Evolutionary conservation across 2,329 filamentous ascomycete genomes (phyloP).

Genomic region (Alternaria triticina): DNA sequence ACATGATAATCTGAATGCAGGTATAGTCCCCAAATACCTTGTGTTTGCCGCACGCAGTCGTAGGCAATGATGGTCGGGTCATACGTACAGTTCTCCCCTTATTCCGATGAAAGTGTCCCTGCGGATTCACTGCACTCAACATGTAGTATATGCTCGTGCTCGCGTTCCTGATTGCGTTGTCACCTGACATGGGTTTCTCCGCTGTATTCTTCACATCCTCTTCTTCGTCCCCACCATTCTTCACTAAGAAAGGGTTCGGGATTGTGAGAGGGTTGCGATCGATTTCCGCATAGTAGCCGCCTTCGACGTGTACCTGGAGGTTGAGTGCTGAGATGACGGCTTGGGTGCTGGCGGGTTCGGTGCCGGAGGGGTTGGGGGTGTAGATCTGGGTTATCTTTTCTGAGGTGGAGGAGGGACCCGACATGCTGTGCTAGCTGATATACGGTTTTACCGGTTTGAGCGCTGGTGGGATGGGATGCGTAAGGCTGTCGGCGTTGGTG

Average conservation of each 20-base stretch:
- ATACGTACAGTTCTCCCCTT: constrained; percentile 57
- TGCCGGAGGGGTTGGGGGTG: neutral
- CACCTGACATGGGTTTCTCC: constrained; percentile 46
- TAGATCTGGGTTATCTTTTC: neutral
- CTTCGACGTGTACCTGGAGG: constrained; percentile 55
- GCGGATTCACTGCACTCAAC: constrained; percentile 61
- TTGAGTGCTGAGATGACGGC: constrained; percentile 42
- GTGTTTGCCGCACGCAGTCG: too few relatives aligned
- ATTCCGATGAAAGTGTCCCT: constrained; percentile 70
- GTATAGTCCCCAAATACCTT: too few relatives aligned
- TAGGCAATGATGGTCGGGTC: too few relatives aligned
- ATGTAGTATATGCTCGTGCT: constrained; percentile 71
- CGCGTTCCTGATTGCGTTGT: constrained; percentile 57
- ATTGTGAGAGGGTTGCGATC: constrained; percentile 55
- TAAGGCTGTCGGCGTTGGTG: neutral
- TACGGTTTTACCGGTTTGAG: too few relatives aligned
- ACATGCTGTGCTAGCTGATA: too few relatives aligned
- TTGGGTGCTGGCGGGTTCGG: constrained; percentile 19
- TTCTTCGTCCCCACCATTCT: constrained; percentile 1
- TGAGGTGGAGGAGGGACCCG: neutral
- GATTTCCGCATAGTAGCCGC: constrained; percentile 59
- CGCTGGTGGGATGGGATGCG: neutral
- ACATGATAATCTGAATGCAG: too few relatives aligned
- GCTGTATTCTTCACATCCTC: constrained; percentile 25
- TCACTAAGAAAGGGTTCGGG: constrained; percentile 59